Base-by-base conservation (phyloP, 192 early-diverging fungal species). In the Rhizophlyctis rosea region DNA sequence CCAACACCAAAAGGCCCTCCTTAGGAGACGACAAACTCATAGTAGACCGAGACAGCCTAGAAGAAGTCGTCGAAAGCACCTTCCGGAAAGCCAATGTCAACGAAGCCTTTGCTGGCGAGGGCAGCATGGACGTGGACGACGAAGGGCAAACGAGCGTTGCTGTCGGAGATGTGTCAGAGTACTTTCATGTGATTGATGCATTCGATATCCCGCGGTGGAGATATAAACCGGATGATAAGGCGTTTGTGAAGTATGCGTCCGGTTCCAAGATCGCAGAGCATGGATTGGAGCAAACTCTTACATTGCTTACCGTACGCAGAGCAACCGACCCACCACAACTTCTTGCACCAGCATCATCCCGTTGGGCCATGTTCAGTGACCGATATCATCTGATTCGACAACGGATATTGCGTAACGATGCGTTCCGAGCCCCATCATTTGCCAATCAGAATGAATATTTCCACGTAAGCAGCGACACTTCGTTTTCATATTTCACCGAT, bases 301-400 rank as follows among this genome's bases (percentile, higher is more conserved):
- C 28, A 21, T 1, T 34, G 33, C 24, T 59, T 7, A 36, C 23
- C 14, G 27, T 14, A 18, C n/a, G 2, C 35, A 73, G 71, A 33
- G 47, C 34, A 18, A 3, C 32, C 1, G 61, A 72, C 24, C 21
- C 49, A 9, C 50, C 50, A 3, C 65, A 70, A 0, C 59, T 92
- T 28, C 72, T 93, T 9, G 85, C 86, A 0, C 57, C 76, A 11
- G 83, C 89, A 1, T 73, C 74, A 4, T 74, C 84, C 34, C 90
- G 90, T 59, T 75, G 82, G 2, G 76, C 82, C 0, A 71, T 90
- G 65, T 89, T 85, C 58, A 70, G 88, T 34, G 90, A 90, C 48
- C 81, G 94, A 47, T 91, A 84, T 70, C 84, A 95, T 34, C 53
- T 93, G 21, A 54, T 97, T 1, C 79, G 80, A 49, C 91, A 97